phyloP scores from a whole-genome alignment of 805 yeast species.

The Nakazawaea anatomiae region DNA sequence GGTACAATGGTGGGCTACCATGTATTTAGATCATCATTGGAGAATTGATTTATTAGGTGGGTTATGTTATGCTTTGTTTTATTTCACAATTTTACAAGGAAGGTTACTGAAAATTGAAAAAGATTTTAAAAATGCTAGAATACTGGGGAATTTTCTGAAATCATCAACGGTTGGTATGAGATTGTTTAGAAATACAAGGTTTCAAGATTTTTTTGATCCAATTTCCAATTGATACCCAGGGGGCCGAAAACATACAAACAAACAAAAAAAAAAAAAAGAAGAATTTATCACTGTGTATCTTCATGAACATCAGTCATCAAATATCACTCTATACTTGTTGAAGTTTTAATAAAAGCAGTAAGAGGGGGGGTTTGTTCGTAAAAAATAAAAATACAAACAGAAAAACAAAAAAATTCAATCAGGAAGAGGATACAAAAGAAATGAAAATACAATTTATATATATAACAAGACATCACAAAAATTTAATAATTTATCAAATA shows the following conservation, averaged over 20 bases:
- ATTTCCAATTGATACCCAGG: neutral
- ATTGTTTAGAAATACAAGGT: slow-evolving; percentile 41
- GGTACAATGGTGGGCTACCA: slow-evolving; percentile 71
- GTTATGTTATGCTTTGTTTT: slow-evolving; percentile 40
- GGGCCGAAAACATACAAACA: neutral
- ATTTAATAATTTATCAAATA: no score
- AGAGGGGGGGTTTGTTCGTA: no score
- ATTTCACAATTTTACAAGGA: slow-evolving; percentile 33
- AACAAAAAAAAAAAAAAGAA: neutral
- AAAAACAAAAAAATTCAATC: no score
- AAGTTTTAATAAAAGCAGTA: no score
- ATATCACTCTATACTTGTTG: no score
- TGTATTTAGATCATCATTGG: slow-evolving; percentile 71
- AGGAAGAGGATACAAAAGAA: no score
- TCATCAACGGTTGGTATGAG: slow-evolving; percentile 61
- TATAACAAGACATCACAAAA: no score
- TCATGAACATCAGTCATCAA: no score
- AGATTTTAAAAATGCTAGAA: slow-evolving; percentile 31
- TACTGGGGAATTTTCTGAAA: slow-evolving; percentile 30
- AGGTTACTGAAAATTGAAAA: slow-evolving; percentile 30
- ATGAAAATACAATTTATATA: no score
- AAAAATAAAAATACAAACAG: no score
- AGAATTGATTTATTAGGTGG: slow-evolving; percentile 57
- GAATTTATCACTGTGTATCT: no score
- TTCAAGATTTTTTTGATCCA: slow-evolving; percentile 53